Evolutionary conservation across 2,329 filamentous ascomycete genomes (phyloP).

Genomic region (Plenodomus biglobosus): DNA sequence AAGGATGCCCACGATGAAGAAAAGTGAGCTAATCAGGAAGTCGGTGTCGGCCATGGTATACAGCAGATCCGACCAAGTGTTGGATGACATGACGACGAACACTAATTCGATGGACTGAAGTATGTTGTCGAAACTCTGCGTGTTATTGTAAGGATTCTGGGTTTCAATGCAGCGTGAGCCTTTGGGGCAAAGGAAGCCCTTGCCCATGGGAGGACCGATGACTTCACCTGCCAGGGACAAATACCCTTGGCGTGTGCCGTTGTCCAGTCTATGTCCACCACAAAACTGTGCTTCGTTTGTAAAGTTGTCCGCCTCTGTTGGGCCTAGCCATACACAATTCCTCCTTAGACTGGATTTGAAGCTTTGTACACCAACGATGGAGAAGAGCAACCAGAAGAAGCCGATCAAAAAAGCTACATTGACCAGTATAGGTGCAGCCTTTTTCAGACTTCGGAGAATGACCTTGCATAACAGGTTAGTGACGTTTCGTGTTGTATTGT

Average conservation of each 20-base stretch:
- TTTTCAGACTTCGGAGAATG: constrained; percentile 92
- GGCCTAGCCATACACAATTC: constrained; percentile 55
- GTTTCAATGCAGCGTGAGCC: constrained; percentile 83
- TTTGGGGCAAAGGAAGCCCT: constrained; percentile 85
- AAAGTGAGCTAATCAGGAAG: constrained; percentile 82
- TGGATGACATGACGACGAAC: constrained; percentile 97
- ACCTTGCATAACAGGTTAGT: constrained; percentile 56
- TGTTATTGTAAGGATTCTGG: constrained; percentile 76
- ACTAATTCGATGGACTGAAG: constrained; percentile 88
- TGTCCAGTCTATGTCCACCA: constrained; percentile 71
- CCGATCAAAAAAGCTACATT: constrained; percentile 92
- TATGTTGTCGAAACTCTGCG: constrained; percentile 94
- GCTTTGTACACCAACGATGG: constrained; percentile 93
- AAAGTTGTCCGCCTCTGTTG: constrained; percentile 56
- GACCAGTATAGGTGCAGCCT: constrained; percentile 85
- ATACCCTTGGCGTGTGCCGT: constrained; percentile 64
- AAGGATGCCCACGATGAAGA: constrained; percentile 71
- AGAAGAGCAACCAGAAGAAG: constrained; percentile 98
- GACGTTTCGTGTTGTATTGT: constrained; percentile 5
- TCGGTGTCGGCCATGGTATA: constrained; percentile 92
- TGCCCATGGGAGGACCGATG: constrained; percentile 52
- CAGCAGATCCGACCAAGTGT: constrained; percentile 93
- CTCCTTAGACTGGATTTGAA: constrained; percentile 63
- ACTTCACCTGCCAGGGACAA: constrained; percentile 52
- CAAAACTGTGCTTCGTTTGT: constrained; percentile 70